Evolutionary conservation across 108 stramenopile genomes (phyloP), one percentile per base, ranked within the genome.

Genomic region (Skeletonema grethae): DNA sequence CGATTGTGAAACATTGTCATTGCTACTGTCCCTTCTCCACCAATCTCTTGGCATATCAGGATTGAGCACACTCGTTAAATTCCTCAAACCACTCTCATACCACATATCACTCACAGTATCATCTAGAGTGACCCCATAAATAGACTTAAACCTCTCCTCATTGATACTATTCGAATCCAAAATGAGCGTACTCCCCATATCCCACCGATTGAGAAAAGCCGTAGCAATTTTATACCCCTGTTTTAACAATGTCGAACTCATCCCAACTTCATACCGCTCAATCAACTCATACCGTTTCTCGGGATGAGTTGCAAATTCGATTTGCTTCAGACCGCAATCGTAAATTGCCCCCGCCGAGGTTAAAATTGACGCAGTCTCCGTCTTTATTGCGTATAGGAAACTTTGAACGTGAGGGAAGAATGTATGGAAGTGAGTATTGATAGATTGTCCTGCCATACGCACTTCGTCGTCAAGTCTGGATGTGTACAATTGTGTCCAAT

Each of bases 201-300:
- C 72, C 61, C 67, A 79, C 29, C 78, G 60, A 58, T 79, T 79
- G 25, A 79, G 55, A 39, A 79, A 79, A 5, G 67, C 56, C 16
- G 72, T 73, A 28, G 71, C 76, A 35, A 74, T 73, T 39, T 77
- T 67, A 58, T 76, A 85, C 34, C 82, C 84, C 46, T 57, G 36
- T 24, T 79, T 60, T 11, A 82, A 22, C 41, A 85, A 61, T 32
- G 43, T 48, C 5, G 62, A 56, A 48, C 81, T 76, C 84, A 85
- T 85, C 11, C 84, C 81, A 5, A 79, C 68, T 58, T 85, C 84
- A 56, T 85, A 85, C 7, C 82, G 66, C 36, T 75, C 67, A 11
- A 82, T 82, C 24, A 79, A 57, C 45, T 79, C 71, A 56, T 69
- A 79, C 0, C 78, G 78, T 35, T 62, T 73, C 25, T 35, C 61